A percentile compares a stretch with the other conserved stretches of the same genome.
These are phyloP conservation scores for Colletotrichum trifolii DNA, from an alignment of 2,329 filamentous ascomycete genomes.

Conservation along the genomic window DNA sequence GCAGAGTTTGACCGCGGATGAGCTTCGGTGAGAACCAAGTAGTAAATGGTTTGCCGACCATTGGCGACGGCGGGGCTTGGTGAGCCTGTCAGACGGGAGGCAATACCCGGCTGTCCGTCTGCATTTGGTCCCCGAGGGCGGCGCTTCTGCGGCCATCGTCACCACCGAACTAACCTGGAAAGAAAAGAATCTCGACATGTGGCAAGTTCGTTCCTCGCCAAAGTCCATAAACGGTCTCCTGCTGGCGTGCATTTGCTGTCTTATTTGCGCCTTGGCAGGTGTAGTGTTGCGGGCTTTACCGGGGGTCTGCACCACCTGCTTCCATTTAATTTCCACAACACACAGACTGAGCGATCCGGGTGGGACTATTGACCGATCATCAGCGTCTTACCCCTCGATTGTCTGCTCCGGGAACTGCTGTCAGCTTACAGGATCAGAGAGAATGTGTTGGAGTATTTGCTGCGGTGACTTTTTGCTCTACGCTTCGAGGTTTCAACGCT, in stretches of 20 bases:
- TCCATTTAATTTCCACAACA: constrained; percentile 33
- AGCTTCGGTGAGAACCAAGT: background rate
- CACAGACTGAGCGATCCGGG: constrained; percentile 6
- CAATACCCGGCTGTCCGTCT: constrained; percentile 9
- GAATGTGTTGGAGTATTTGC: background rate
- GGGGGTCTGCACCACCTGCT: constrained; percentile 17
- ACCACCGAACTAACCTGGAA: too few species aligned
- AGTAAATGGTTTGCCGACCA: constrained; percentile 7
- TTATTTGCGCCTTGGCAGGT: background rate
- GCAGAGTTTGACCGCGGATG: background rate
- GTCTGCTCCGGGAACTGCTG: background rate
- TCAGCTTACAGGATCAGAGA: constrained; percentile 2
- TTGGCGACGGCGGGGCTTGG: constrained; percentile 8
- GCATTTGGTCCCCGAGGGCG: background rate
- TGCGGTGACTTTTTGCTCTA: constrained; percentile 10
- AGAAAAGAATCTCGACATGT: too few species aligned
- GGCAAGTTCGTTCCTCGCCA: too few species aligned
- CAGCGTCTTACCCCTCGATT: constrained; percentile 11
- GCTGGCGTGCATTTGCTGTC: too few species aligned
- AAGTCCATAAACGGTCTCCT: too few species aligned
- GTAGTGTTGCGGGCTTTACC: background rate
- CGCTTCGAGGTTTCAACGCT: background rate
- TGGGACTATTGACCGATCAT: constrained; percentile 22
- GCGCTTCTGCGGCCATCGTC: background rate
- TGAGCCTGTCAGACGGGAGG: background rate